Evolutionary conservation across 228 moss, liverwort and hornwort species (phyloP), one percentile per base, ranked within the genome.

Genomic region (Sphagnum magellanicum): DNA sequence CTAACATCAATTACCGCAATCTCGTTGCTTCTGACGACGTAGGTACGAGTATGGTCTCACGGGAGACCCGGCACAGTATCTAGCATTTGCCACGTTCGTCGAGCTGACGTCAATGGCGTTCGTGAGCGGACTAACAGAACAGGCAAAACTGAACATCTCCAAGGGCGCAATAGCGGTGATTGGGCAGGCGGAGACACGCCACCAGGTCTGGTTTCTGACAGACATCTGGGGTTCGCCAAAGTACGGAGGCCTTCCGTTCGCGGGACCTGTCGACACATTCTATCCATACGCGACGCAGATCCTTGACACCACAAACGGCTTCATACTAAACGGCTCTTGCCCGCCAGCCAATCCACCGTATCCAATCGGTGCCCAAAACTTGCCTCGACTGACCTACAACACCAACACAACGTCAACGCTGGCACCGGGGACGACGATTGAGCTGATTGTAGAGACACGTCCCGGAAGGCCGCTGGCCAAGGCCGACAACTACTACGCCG

Each of bases 251-350:
- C 16, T 32, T 60, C 69, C 69, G 0, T 70, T 70, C 51, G 8
- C 59, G 11, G 69, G 69, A 12, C 69, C 69, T 6, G 6, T 32
- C 12, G 69, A 70, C 49, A 70, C 69, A 8, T 53, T 48, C 58
- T 70, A 70, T 57, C 69, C 69, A 6, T 70, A 70, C 46, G 57
- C 46, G 5, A 70, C 55, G 13, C 70, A 71, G 8, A 71, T 71
- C 57, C 61, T 71, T 8, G 70, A 71, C 6, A 16, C 50, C 48
- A 71, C 70, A 58, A 71, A 71, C 47, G 59, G 50, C 9, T 71
- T 71, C 70, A 60, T 71, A 46, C 10, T 71, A 15, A 48, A 58
- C 14, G 70, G 70, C 46, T 71, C 70, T 10, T 71, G 70, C 50
- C 70, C 70, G 11, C 6, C 61, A 10, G 70, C 48, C 15, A 71